These are phyloP conservation scores for Alternaria sp. DNA, from an alignment of 2,329 filamentous ascomycete genomes.

Conservation along the genomic window DNA sequence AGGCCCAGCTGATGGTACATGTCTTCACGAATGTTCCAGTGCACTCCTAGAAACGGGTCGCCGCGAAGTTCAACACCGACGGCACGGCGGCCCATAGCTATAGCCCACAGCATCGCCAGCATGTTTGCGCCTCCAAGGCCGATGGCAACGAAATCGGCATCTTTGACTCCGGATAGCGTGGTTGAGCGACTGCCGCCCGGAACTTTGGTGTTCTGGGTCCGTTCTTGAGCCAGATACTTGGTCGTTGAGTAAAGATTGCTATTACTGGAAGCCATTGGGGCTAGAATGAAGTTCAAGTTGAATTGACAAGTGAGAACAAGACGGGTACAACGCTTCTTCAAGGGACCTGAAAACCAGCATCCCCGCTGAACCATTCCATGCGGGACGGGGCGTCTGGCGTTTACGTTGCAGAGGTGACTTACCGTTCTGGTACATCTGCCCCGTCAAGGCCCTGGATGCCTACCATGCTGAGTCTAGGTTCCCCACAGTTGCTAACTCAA, in stretches of 20 bases:
- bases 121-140: conserved; percentile 25
- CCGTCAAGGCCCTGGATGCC: not conserved
- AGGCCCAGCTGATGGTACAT: conserved; percentile 26
- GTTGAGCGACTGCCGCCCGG: conserved; percentile 7
- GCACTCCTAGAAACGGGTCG: conserved; percentile 24
- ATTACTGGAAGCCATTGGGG: not conserved
- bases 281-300: not conserved
- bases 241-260: conserved; percentile 1
- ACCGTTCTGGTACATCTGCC: not conserved
- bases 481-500: conserved; percentile 1
- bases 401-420: not conserved
- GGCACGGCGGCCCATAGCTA: conserved; percentile 19
- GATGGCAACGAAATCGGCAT: conserved; percentile 24
- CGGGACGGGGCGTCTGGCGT: not conserved
- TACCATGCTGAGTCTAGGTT: conserved; percentile 1
- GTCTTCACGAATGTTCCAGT: conserved; percentile 28
- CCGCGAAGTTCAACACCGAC: conserved; percentile 23
- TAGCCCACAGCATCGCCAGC: conserved; percentile 25
- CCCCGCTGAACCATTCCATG: not conserved
- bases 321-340: not conserved
- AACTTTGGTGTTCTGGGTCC: conserved; percentile 1
- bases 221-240: conserved; percentile 9
- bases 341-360: not conserved
- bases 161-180: conserved; percentile 16
- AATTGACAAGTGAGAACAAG: not conserved